Evolutionary conservation across 2,329 filamentous ascomycete genomes (phyloP).

Genomic region (Alternaria brassicicola): DNA sequence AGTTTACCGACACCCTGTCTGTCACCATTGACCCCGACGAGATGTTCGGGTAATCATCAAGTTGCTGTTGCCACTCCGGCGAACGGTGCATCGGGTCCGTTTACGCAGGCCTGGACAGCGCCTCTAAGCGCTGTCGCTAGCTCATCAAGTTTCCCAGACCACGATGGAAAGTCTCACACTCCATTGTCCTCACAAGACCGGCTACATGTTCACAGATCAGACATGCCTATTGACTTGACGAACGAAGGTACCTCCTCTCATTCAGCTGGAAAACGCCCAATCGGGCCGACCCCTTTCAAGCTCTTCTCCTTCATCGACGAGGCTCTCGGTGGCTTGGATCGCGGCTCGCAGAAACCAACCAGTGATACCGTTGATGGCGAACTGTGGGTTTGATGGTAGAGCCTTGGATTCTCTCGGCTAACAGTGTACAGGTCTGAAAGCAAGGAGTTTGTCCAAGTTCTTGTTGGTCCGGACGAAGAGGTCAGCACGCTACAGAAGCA

Average conservation of each 20-base stretch:
- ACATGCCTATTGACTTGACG: background rate
- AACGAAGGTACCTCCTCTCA: background rate
- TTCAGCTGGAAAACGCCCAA: background rate
- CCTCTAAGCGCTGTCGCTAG: background rate
- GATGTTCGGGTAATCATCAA: background rate
- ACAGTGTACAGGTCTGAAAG: conserved; percentile 15
- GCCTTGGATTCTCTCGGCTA: background rate
- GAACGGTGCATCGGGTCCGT: background rate
- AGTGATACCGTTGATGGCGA: conserved; percentile 27
- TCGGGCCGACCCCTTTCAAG: background rate
- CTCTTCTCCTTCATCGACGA: background rate
- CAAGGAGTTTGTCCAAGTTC: conserved; percentile 28
- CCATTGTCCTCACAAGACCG: background rate
- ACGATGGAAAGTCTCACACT: background rate
- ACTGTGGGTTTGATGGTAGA: conserved; percentile 16
- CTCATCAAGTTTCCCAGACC: background rate
- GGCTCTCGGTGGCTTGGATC: background rate
- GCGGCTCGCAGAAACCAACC: background rate
- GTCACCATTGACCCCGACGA: background rate
- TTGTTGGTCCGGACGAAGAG: conserved; percentile 24
- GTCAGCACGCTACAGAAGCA: conserved; percentile 16
- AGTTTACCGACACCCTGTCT: background rate
- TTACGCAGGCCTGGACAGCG: too few species aligned
- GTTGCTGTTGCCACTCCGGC: background rate
- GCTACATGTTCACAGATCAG: background rate